Evolutionary conservation across 139 green algal species (phyloP), one percentile per base, ranked within the genome.

Genomic region (Penium margaritaceum): DNA sequence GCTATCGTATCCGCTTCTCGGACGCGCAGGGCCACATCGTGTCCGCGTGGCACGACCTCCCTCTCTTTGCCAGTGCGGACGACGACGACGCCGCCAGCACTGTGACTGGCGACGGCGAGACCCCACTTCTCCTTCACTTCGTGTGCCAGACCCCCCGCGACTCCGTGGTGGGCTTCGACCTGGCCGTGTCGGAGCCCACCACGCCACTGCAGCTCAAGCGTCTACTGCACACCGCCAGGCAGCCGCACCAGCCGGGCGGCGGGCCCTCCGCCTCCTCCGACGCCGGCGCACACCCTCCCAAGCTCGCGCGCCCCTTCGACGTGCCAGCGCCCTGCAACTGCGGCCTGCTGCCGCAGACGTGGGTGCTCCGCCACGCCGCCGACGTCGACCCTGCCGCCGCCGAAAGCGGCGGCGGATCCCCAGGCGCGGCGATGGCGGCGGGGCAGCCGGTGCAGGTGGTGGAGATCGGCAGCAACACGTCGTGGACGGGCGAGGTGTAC

Each of bases 321-420:
- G 51, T 60, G 24, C 51, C 51, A 5, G 51, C 51, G n/a, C 51
- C 51, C n/a, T 60, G 51, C 51, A 60, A 60, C 51, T 60, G 51
- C 51, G 51, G 51, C 4, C n/a, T 60, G 1, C 51, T 60, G n/a
- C 51, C 51, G 14, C 51, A 60, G 51, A 60, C 51, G 1, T 60
- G 51, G 51, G 51, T 60, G 51, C 51, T 60, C 1, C 29, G 30
- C 12, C 19, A 19, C 46, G 46, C 46, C 12, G 46, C 46, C 12
- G 46, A 19, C 46, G 46, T 21, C 12, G 12, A 2, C 6, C 3
- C 46, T 24, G 46, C 46, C 24, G 46, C 46, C 46, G 46, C 19
- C 30, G 51, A 5, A 5, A 27, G 2, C 15, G 51, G 51, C 51
- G 51, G 51, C 1, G 19, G 12, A 6, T n/a, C 6, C 24, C 6